Evolutionary conservation across 2,329 filamentous ascomycete genomes (phyloP).

Genomic region (Xylaria arbuscula): DNA sequence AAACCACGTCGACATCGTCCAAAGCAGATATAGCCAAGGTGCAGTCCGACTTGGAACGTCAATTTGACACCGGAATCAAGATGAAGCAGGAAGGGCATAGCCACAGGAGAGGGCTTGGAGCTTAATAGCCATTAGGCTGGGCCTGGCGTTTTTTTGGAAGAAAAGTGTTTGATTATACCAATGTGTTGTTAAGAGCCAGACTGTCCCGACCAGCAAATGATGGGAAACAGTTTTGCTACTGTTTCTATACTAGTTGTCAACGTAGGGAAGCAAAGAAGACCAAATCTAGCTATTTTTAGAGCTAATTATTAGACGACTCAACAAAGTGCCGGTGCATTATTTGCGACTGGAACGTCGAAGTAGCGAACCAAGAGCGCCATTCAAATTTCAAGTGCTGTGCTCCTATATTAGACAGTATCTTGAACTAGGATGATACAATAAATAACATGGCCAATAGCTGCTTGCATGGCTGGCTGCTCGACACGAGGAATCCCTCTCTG

Average conservation of each 20-base stretch:
- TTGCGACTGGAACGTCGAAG: neutral
- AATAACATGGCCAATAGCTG: slow-evolving; percentile 2
- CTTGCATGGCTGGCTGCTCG: slow-evolving; percentile 1
- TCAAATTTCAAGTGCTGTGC: slow-evolving; percentile 10
- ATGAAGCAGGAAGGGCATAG: slow-evolving; percentile 65
- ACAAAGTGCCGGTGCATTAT: neutral
- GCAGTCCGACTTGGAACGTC: slow-evolving; percentile 65
- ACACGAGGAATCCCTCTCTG: slow-evolving; percentile 10
- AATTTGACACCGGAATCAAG: slow-evolving; percentile 67
- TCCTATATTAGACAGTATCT: slow-evolving; percentile 21
- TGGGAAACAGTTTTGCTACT: neutral
- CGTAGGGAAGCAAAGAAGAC: neutral
- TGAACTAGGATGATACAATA: slow-evolving; percentile 1
- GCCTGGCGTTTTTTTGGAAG: slow-evolving; percentile 41
- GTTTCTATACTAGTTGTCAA: neutral
- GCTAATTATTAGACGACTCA: neutral
- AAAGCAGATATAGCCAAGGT: slow-evolving; percentile 46
- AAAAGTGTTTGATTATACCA: slow-evolving; percentile 40
- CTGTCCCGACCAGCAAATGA: neutral
- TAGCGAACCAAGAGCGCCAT: neutral
- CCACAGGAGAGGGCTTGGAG: slow-evolving; percentile 64
- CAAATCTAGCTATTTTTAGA: neutral
- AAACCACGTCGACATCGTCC: slow-evolving; percentile 35
- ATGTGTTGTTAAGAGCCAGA: slow-evolving; percentile 17
- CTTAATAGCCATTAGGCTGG: slow-evolving; percentile 45